Evolutionary conservation across 176 grass and related monocot genomes (phyloP).

Genomic region (Eleusine indica): DNA sequence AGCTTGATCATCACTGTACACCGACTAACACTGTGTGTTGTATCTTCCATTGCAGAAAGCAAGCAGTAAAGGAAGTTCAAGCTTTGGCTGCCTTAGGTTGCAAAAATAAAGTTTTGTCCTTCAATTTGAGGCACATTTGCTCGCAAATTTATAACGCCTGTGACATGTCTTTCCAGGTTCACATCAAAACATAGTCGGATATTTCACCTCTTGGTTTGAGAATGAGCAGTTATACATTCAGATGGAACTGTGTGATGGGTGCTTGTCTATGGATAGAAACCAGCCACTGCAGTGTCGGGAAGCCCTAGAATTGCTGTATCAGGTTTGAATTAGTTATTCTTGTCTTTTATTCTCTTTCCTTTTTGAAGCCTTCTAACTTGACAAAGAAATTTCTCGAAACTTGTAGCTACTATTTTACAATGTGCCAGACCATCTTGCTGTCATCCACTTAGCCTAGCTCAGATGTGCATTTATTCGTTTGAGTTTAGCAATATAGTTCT

Average conservation of each 20-base stretch:
- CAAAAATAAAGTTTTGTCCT: conserved; percentile 14
- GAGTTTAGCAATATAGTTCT: background rate
- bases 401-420: background rate
- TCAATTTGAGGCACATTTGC: conserved; percentile 19
- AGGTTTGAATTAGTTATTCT: conserved; percentile 50
- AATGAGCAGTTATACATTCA: conserved; percentile 87
- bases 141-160: conserved; percentile 20
- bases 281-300: conserved; percentile 55
- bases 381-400: conserved; percentile 25
- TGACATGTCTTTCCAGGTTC: conserved; percentile 52
- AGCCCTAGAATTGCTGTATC: conserved; percentile 74
- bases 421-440: background rate
- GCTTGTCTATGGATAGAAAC: conserved; percentile 52
- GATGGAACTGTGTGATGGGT: conserved; percentile 87
- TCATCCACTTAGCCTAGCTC: background rate
- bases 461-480: background rate
- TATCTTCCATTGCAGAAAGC: conserved; percentile 68
- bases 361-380: background rate
- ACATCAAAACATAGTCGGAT: conserved; percentile 91
- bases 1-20: background rate
- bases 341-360: conserved; percentile 1
- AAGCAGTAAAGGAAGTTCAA: conserved; percentile 95
- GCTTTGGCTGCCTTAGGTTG: conserved; percentile 91
- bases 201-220: conserved; percentile 98
- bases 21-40: conserved; percentile 33